Evolutionary conservation across 371 early-diverging fungal genomes (phyloP).

Genomic region (Circinella minor): DNA sequence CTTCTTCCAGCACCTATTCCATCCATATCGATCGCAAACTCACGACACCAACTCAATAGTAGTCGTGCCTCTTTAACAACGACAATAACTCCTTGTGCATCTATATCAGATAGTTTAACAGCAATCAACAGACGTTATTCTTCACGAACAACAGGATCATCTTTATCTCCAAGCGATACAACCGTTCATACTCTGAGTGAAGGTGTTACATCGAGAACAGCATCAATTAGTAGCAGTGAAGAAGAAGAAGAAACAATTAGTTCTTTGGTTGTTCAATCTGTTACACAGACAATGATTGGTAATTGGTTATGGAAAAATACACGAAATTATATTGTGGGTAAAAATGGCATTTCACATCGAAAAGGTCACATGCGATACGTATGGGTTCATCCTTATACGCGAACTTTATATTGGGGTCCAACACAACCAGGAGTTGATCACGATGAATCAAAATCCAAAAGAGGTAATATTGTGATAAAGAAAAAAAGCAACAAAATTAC

Average conservation of each 20-base stretch:
- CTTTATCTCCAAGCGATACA: too few relatives aligned
- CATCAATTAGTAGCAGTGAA: not conserved
- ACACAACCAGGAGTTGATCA: conserved; percentile 68
- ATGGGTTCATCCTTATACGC: conserved; percentile 88
- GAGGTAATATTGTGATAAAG: conserved; percentile 40
- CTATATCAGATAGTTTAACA: not conserved
- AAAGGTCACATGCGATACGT: conserved; percentile 73
- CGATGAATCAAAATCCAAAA: conserved; percentile 56
- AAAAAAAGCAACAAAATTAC: not conserved
- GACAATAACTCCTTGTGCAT: not conserved
- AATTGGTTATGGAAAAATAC: conserved; percentile 80
- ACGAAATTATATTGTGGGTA: conserved; percentile 57
- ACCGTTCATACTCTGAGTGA: not conserved
- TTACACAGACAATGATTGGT: conserved; percentile 86
- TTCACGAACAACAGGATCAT: not conserved
- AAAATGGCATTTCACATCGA: conserved; percentile 61
- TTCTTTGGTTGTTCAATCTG: conserved; percentile 49
- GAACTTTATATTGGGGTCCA: conserved; percentile 79
- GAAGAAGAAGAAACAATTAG: conserved; percentile 50
- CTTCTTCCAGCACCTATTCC: not conserved
- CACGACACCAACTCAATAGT: not conserved
- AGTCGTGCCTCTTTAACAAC: not conserved
- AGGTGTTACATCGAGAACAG: not conserved
- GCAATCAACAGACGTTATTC: not conserved
- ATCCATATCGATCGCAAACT: not conserved